Conservation (phyloP, 1,284 basidiomycete species). For the Singerocomus inundabilis region DNA sequence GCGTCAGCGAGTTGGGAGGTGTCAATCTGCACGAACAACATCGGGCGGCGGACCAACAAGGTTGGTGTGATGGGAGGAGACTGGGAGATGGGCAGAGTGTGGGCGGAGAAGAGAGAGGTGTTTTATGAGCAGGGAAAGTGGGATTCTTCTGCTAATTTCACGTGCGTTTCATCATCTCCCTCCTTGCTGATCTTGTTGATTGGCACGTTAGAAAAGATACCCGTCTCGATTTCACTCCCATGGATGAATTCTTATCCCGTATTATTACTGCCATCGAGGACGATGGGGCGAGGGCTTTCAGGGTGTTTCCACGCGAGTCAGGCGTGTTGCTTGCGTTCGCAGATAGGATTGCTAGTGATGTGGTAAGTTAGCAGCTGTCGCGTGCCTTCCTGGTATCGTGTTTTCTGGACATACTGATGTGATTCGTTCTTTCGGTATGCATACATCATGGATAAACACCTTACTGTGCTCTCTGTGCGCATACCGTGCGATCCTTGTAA, state of each 20-base stretch:
- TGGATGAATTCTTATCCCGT: constrained; percentile 86
- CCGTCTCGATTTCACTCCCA: constrained; percentile 69
- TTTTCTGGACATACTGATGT: neutral
- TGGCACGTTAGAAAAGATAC: constrained; percentile 20
- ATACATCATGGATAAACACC: no score
- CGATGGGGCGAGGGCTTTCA: constrained; percentile 77
- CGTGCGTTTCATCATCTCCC: constrained; percentile 7
- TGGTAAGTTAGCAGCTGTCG: constrained; percentile 50
- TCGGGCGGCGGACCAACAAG: constrained; percentile 38
- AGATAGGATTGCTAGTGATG: constrained; percentile 73
- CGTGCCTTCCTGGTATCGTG: neutral
- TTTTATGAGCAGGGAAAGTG: constrained; percentile 84
- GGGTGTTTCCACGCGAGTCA: constrained; percentile 81
- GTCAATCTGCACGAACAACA: constrained; percentile 38
- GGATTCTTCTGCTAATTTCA: constrained; percentile 49
- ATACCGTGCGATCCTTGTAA: no score
- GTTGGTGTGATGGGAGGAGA: constrained; percentile 41
- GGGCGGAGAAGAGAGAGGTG: constrained; percentile 93
- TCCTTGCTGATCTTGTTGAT: constrained; percentile 2
- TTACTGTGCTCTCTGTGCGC: neutral
- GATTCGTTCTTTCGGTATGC: neutral
- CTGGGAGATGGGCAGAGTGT: constrained; percentile 90
- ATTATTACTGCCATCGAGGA: constrained; percentile 65
- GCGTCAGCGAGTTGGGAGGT: constrained; percentile 86
- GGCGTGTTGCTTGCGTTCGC: constrained; percentile 75